phyloP scores from a whole-genome alignment of 768 basidiomycete genomes.

The Rhizopogon roseolus region DNA sequence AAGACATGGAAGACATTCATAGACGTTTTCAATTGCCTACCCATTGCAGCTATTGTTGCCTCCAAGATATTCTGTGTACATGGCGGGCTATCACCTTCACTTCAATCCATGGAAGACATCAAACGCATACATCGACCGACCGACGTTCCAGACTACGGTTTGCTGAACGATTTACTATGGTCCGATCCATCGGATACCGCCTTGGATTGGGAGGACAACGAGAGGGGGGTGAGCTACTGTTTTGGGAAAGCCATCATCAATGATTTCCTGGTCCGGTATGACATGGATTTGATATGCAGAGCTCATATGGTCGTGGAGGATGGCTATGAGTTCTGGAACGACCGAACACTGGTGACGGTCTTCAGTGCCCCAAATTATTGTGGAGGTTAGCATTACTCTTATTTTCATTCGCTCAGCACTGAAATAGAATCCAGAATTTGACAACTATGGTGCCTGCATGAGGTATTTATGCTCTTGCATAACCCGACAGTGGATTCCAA shows the following conservation, averaged over 20 bases:
- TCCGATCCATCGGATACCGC: conserved; percentile 98
- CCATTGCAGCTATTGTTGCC: conserved; percentile 97
- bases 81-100: conserved; percentile 87
- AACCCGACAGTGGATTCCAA: conserved; percentile 2
- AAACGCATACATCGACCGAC: conserved; percentile 96
- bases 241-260: conserved; percentile 98
- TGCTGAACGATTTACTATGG: conserved; percentile 96
- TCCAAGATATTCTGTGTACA: conserved; percentile 99
- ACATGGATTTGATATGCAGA: conserved; percentile 99
- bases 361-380: conserved; percentile 98
- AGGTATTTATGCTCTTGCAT: conserved; percentile 41
- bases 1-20: conserved; percentile 99
- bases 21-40: conserved; percentile 98
- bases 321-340: conserved; percentile 99
- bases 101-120: conserved; percentile 98
- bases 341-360: conserved; percentile 95
- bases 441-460: conserved; percentile 95
- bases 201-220: conserved; percentile 98
- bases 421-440: conserved; percentile 60
- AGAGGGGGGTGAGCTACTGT: conserved; percentile 97
- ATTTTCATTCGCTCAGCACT: conserved; percentile 6
- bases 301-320: conserved; percentile 99
- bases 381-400: conserved; percentile 60
- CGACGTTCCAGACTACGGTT: conserved; percentile 96
- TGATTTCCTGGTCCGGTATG: conserved; percentile 89